phyloP scores from a whole-genome alignment of 805 yeast species.

The Wickerhamiella spandovensis region DNA sequence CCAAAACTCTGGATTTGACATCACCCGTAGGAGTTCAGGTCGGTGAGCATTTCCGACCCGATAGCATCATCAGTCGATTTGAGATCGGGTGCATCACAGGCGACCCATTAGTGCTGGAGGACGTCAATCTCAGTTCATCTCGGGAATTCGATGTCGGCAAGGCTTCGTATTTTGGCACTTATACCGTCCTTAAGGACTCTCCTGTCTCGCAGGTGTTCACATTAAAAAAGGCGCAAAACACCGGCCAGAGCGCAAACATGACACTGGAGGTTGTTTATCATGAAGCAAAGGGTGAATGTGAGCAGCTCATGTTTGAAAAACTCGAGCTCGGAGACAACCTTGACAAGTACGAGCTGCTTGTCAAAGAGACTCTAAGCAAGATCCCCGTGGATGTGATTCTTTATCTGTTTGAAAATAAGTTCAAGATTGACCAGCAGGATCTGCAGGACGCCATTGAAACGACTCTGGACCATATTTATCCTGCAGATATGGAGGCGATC shows the following conservation, averaged over 20 bases:
- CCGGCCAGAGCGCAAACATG: slow-evolving; percentile 12
- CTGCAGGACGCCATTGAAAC: not conserved
- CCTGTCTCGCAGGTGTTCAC: slow-evolving; percentile 50
- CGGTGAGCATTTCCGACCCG: slow-evolving; percentile 56
- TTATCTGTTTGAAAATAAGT: slow-evolving; percentile 4
- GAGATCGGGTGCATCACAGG: slow-evolving; percentile 47
- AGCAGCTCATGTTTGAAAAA: slow-evolving; percentile 12
- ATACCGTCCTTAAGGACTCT: slow-evolving; percentile 54
- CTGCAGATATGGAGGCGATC: slow-evolving; percentile 1
- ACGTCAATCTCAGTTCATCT: slow-evolving; percentile 30
- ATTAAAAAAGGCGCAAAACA: slow-evolving; percentile 24
- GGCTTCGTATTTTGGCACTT: slow-evolving; percentile 10
- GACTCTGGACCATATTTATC: not conserved
- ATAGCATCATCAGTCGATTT: slow-evolving; percentile 50
- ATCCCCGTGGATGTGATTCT: slow-evolving; percentile 8
- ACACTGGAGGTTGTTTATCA: slow-evolving; percentile 14
- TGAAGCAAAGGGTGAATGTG: slow-evolving; percentile 13
- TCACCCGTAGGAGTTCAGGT: slow-evolving; percentile 61
- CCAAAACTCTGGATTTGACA: slow-evolving; percentile 34
- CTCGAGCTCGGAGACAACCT: not conserved
- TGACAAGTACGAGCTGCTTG: slow-evolving; percentile 5
- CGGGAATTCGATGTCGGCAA: slow-evolving; percentile 24
- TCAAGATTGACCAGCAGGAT: slow-evolving; percentile 5
- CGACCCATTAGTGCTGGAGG: slow-evolving; percentile 41
- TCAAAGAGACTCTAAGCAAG: slow-evolving; percentile 6